Evolutionary conservation across 345 rosid genomes (phyloP), one percentile per base, ranked within the genome.

Genomic region (Murraya koenigii): DNA sequence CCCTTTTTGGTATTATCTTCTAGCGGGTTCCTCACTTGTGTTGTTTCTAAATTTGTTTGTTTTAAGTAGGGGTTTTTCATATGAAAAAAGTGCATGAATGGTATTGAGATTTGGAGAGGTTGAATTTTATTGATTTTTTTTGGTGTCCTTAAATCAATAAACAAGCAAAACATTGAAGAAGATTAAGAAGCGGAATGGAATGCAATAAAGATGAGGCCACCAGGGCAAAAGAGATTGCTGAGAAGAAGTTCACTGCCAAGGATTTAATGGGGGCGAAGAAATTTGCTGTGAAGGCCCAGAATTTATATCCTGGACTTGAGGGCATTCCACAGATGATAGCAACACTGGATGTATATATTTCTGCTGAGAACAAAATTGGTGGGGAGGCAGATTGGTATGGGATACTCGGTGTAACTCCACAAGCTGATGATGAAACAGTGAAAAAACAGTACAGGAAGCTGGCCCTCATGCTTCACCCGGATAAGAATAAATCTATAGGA

Each of bases 391-490:
- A 91, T 79, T 91, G 93, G 90, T 91, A 89, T 33, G 85, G 79
- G 17, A 85, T 91, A 73, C 91, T 91, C 5, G 86, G 84, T 70
- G 91, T 81, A 47, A 84, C 62, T 80, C 90, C 89, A 3, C 71
- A 65, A 1, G 93, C 90, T 82, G 90, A 89, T 76, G 81, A 80
- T 47, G 95, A 89, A 35, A 79, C 87, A 0, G 80, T 89, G 75
- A 87, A 85, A 85, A 91, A 78, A 71, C 89, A 89, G 69, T 91
- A 91, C 59, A 83, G 89, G 82, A 91, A 87, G 88, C 82, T 88
- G 60, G 96, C 92, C 59, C 80, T 91, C 38, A 72, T 79, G 82
- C 90, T 92, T 47, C 97, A 92, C 64, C 97, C 97, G 0, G 97
- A 92, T 76, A 89, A 85, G 63, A 92, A 92, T 82, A 89, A 81